Evolutionary conservation across 2,329 filamentous ascomycete genomes (phyloP).

Genomic region (Cercospora janseana): DNA sequence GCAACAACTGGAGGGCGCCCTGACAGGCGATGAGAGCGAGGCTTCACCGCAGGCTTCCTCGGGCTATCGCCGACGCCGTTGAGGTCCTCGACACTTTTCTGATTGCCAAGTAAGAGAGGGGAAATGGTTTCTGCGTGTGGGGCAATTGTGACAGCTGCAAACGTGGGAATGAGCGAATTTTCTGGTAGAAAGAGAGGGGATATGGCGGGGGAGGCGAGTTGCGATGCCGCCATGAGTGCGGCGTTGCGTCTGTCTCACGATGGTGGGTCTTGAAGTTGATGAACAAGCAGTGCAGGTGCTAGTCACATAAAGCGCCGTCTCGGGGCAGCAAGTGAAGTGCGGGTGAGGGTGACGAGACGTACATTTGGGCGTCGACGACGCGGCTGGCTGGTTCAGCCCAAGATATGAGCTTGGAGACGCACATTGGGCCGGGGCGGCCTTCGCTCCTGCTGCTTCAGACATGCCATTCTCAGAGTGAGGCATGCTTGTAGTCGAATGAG

Average conservation of each 20-base stretch:
- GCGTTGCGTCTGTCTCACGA: no score
- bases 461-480: conserved; percentile 22
- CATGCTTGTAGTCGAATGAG: conserved; percentile 18
- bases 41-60: conserved; percentile 41
- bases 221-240: no score
- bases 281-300: neutral
- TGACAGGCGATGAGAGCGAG: conserved; percentile 41
- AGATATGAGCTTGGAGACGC: conserved; percentile 34
- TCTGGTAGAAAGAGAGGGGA: conserved; percentile 1
- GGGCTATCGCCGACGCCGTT: conserved; percentile 40
- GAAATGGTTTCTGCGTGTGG: conserved; percentile 47
- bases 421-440: conserved; percentile 28
- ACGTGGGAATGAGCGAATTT: conserved; percentile 21
- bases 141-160: conserved; percentile 48
- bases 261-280: no score
- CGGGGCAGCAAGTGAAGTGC: conserved; percentile 1
- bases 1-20: conserved; percentile 40
- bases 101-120: conserved; percentile 46
- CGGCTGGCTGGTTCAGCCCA: conserved; percentile 22
- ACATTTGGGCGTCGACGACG: conserved; percentile 33
- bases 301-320: conserved; percentile 1
- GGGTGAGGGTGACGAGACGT: conserved; percentile 23
- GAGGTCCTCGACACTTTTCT: conserved; percentile 46
- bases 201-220: conserved; percentile 2
- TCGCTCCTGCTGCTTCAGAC: conserved; percentile 18